phyloP scores from a whole-genome alignment of 805 yeast species.

The Saccharomycopsis malanga region DNA sequence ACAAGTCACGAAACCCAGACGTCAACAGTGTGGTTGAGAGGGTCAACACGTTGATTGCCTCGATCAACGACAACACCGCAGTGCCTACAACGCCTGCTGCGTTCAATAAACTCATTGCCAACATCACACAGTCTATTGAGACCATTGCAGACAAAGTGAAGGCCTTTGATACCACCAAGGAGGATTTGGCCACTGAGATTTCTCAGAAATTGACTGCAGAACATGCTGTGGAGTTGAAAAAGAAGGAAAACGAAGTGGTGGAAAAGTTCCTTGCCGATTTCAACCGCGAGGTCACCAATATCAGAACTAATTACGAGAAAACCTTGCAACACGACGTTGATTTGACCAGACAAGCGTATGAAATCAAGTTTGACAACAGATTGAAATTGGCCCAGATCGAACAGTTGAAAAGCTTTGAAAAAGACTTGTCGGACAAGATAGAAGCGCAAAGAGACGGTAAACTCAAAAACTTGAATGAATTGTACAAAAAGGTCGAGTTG shows the following conservation, averaged over 20 bases:
- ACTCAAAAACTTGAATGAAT: conserved; percentile 56
- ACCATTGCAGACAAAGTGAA: conserved; percentile 23
- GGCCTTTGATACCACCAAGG: conserved; percentile 13
- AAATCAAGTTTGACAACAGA: conserved; percentile 68
- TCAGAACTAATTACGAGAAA: conserved; percentile 52
- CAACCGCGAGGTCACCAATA: conserved; percentile 49
- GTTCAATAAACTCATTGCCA: conserved; percentile 24
- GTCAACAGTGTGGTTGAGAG: conserved; percentile 8
- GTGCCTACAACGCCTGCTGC: conserved; percentile 12
- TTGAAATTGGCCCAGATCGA: conserved; percentile 59
- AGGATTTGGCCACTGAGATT: conserved; percentile 16
- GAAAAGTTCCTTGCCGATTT: conserved; percentile 53
- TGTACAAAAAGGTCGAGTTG: conserved; percentile 46
- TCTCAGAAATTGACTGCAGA: conserved; percentile 24
- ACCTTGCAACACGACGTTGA: conserved; percentile 59
- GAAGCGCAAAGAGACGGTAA: conserved; percentile 75
- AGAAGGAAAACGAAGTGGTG: conserved; percentile 50
- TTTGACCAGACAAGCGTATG: conserved; percentile 56
- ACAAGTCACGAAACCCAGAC: conserved; percentile 5
- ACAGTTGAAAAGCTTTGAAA: conserved; percentile 60
- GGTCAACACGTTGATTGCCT: conserved; percentile 10
- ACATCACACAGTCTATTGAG: conserved; percentile 23
- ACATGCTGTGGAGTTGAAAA: conserved; percentile 29
- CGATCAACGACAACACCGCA: conserved; percentile 8
- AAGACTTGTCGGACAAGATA: conserved; percentile 49